Conservation (phyloP, 768 basidiomycete genomes). For the Russula vinacea region DNA sequence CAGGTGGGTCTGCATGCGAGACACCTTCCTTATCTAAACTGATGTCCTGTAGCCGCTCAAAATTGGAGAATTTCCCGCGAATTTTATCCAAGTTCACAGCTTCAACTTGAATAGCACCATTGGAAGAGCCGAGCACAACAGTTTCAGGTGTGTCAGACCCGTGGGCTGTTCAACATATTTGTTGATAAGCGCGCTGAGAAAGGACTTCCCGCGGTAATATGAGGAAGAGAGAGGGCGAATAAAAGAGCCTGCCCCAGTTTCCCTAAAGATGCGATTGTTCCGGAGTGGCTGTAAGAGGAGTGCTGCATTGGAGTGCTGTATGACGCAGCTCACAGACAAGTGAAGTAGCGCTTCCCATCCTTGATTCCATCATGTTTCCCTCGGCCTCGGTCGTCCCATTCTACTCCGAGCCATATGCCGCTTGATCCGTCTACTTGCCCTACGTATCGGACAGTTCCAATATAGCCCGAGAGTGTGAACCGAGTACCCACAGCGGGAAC, state of each 20-base stretch:
- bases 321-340: slow-evolving; percentile 60
- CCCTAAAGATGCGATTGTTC: slow-evolving; percentile 40
- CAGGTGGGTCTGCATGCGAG: slow-evolving; percentile 47
- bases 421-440: slow-evolving; percentile 61
- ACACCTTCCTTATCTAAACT: slow-evolving; percentile 74
- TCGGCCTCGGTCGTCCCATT: slow-evolving; percentile 85
- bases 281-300: slow-evolving; percentile 11
- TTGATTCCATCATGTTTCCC: slow-evolving; percentile 88
- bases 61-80: slow-evolving; percentile 59
- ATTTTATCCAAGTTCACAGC: slow-evolving; percentile 81
- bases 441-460: slow-evolving; percentile 68
- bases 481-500: slow-evolving; percentile 51
- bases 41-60: slow-evolving; percentile 69
- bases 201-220: slow-evolving; percentile 62
- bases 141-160: slow-evolving; percentile 54
- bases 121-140: slow-evolving; percentile 75
- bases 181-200: slow-evolving; percentile 65
- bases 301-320: too few relatives aligned
- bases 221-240: slow-evolving; percentile 64
- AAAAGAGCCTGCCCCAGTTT: slow-evolving; percentile 69
- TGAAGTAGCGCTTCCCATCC: slow-evolving; percentile 75
- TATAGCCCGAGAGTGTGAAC: slow-evolving; percentile 49
- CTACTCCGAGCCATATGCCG: slow-evolving; percentile 90
- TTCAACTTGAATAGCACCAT: slow-evolving; percentile 80
- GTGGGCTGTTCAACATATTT: slow-evolving; percentile 73